Evolutionary conservation across 2,329 filamentous ascomycete genomes (phyloP), one percentile per base, ranked within the genome.

Genomic region (Nemania diffusa): DNA sequence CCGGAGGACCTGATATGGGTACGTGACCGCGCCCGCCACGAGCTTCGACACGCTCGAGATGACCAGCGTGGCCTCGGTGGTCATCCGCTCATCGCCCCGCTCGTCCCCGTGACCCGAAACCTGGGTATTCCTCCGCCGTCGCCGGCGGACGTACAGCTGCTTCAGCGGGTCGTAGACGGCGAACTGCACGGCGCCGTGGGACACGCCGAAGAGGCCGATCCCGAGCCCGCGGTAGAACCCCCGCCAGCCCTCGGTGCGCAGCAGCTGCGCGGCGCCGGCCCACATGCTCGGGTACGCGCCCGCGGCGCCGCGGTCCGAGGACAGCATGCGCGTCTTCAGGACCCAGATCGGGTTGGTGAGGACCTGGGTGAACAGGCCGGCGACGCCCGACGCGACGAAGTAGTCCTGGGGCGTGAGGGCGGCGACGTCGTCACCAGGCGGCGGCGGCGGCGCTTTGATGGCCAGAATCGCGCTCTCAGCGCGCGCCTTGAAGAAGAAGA

Each of bases 341-440:
- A 99, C 96, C 96, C 96, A 99, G 74, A 99, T 90, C 2, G 96
- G 96, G 78, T 98, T 98, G 32, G 96, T 98, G 71, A 95, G 85
- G 32, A 92, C 81, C 50, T 94, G 91, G 1, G 94, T 97, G 46
- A 92, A 79, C 20, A 91, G 84, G 32, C 95, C 94, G 71, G 86
- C 83, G 29, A 85, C 76, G n/a, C 83, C 92, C 37, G 92, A 94
- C 3, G 94, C 89, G 53, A 91, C 75, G 78, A 97, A 95, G 82
- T 94, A 97, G 79, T 97, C 93, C 27, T 84, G 83, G 5, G 88
- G 87, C 2, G 84, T 81, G 37, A 93, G 82, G 37, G 67, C 66
- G 7, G 75, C 73, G 7, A 72, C 22, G 32, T 32, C n/a, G 51
- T 27, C 27, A 29, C 52, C 52, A 17, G 58, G 69, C 56, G 68